A percentile compares a stretch with the other conserved stretches of the same genome.
Evolutionary conservation across 176 grass and related monocot species (phyloP).

Genomic region (Metroxylon sagu): DNA sequence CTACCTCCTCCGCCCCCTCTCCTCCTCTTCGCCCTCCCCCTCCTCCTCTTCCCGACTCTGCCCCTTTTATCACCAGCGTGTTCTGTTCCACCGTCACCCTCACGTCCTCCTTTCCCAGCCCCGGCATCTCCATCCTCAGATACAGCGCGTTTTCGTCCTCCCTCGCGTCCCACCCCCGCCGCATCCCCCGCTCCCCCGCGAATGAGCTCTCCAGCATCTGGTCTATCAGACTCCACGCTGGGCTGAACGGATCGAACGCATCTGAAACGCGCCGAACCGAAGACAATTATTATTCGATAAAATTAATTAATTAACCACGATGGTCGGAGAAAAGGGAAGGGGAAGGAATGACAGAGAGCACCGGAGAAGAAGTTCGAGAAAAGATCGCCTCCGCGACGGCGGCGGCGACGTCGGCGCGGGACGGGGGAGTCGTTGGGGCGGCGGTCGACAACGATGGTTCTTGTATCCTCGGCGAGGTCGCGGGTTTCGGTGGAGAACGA

Average conservation of each 20-base stretch:
- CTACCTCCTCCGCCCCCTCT: constrained; percentile 15
- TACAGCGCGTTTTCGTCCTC: constrained; percentile 32
- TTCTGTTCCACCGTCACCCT: constrained; percentile 15
- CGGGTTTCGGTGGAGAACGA: constrained; percentile 6
- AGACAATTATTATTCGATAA: not conserved
- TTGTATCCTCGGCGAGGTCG: not conserved
- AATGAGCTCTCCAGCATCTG: constrained; percentile 25
- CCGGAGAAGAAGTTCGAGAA: constrained; percentile 13
- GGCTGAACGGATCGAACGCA: constrained; percentile 26
- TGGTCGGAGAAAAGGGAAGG: not conserved
- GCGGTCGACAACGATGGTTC: constrained; percentile 6
- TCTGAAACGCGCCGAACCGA: not conserved
- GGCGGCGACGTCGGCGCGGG: not conserved
- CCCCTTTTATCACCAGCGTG: constrained; percentile 6
- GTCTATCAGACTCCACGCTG: constrained; percentile 26
- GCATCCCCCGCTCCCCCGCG: not conserved
- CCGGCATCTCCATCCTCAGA: constrained; percentile 35
- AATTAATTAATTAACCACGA: no score
- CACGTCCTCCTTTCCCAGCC: constrained; percentile 32
- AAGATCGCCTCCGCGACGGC: constrained; percentile 18
- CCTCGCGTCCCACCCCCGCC: constrained; percentile 22
- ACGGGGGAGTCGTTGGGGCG: not conserved
- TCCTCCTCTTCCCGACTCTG: not conserved
- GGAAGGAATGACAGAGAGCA: not conserved
- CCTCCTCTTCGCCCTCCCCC: not conserved